Base-by-base conservation (phyloP, 768 basidiomycete species). In the Infundibulicybe gibba region DNA sequence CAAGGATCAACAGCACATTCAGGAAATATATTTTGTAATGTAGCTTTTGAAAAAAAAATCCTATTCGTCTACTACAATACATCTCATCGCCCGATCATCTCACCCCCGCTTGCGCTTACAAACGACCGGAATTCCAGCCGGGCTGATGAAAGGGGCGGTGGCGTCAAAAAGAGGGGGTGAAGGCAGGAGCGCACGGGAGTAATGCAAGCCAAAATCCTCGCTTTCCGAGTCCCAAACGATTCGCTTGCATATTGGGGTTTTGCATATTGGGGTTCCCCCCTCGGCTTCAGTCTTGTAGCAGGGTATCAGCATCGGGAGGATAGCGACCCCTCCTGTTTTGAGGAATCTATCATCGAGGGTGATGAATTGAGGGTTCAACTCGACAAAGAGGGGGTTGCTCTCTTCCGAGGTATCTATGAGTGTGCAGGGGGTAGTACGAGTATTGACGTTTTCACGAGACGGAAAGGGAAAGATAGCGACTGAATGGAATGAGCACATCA, bases 401-500 rank as follows among this genome's bases (percentile, higher is more conserved):
- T 47, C 72, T 62, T 35, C 75, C 75, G 17, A 76, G 54, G 56
- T 75, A 78, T 25, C 67, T 67, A 6, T 76, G 65, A n/a, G 68
- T 69, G 43, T 10, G 31, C n/a, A 40, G 12, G 3, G 8, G 15
- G 45, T 31, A 41, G 43, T 21, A 38, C 43, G n/a, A 38, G 25
- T 25, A 20, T 34, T 40, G 12, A 16, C 35, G 1, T 10, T 14
- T 15, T 15, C 41, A 19, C 35, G 14, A 14, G 12, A 15, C 25
- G 10, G 5, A 9, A 15, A 50, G 19, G 31, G 14, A 16, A n/a
- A 49, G 60, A 45, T 44, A 65, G 76, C 76, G 39, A 58, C 72
- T 76, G 54, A 80, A 80, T 3, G 79, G 76, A 20, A 77, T 33
- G 54, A 79, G 80, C 0, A 79, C 80, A 52, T 80, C 78, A 32